Percentiles rank a stretch among this genome's conserved stretches.
Conservation (phyloP, 805 yeast species). For the Lachancea waltii region DNA sequence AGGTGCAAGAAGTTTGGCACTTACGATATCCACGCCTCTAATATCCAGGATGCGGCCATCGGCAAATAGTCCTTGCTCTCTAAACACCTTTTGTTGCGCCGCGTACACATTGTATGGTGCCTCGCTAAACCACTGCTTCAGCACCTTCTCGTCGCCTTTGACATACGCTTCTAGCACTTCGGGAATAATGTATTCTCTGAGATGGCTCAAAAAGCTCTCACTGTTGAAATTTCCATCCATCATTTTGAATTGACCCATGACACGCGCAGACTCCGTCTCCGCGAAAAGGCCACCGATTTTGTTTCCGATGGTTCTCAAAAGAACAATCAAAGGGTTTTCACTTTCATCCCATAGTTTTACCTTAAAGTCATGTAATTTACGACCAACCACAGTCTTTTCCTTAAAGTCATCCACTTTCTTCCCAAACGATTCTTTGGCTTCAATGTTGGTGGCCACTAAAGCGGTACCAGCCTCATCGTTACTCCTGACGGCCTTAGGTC, state of each 20-base stretch:
- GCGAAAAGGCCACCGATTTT: constrained; percentile 85
- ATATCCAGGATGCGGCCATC: constrained; percentile 91
- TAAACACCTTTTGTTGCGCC: constrained; percentile 86
- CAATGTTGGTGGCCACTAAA: constrained; percentile 73
- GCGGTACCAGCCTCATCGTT: constrained; percentile 79
- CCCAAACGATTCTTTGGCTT: constrained; percentile 60
- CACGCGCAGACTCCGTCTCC: constrained; percentile 94
- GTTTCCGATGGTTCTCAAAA: constrained; percentile 71
- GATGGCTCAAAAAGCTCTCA: constrained; percentile 70
- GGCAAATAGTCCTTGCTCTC: constrained; percentile 84
- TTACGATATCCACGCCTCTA: constrained; percentile 87
- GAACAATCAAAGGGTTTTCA: constrained; percentile 82
- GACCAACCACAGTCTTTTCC: constrained; percentile 64
- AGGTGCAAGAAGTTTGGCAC: constrained; percentile 83
- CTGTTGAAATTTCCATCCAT: constrained; percentile 85
- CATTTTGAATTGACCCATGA: constrained; percentile 73
- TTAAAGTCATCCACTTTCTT: constrained; percentile 62
- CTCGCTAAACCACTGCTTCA: constrained; percentile 90
- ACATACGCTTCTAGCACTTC: constrained; percentile 94
- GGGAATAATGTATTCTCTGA: constrained; percentile 89
- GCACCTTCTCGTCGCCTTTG: constrained; percentile 75
- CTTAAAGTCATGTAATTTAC: constrained; percentile 51
- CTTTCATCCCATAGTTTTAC: constrained; percentile 80
- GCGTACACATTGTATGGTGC: constrained; percentile 94
- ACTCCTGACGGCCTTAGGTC: constrained; percentile 63